Evolutionary conservation across 2,329 filamentous ascomycete genomes (phyloP).

Genomic region (Shiraia sp.): DNA sequence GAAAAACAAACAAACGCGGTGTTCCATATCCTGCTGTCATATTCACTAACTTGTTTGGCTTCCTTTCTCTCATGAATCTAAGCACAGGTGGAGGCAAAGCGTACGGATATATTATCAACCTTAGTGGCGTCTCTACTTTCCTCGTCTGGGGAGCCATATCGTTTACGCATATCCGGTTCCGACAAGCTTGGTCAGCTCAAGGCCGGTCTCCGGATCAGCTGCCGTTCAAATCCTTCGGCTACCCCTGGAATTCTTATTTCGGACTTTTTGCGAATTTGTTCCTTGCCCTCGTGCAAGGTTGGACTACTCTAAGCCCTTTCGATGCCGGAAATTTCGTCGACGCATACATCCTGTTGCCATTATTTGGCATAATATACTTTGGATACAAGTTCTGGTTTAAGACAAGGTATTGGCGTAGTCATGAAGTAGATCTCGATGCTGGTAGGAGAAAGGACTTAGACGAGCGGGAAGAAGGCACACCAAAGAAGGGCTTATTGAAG

Average conservation of each 20-base stretch:
- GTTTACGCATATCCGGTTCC: conserved; percentile 73
- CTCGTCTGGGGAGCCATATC: conserved; percentile 73
- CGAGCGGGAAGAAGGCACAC: conserved; percentile 4
- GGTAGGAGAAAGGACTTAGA: conserved; percentile 45
- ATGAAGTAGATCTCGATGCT: conserved; percentile 46
- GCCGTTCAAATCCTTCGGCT: conserved; percentile 52
- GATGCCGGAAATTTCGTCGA: conserved; percentile 56
- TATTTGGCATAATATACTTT: conserved; percentile 53
- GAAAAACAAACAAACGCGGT: conserved; percentile 68
- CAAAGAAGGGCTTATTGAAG: conserved; percentile 19
- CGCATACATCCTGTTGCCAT: conserved; percentile 57
- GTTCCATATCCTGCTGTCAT: conserved; percentile 64
- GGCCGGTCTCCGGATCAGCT: conserved; percentile 46
- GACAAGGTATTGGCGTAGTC: conserved; percentile 39
- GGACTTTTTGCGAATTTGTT: conserved; percentile 55
- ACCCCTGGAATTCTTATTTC: conserved; percentile 57
- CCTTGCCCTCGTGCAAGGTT: conserved; percentile 58
- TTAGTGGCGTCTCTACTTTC: conserved; percentile 72
- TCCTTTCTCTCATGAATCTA: conserved; percentile 75
- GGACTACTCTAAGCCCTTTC: conserved; percentile 58
- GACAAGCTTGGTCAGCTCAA: conserved; percentile 59
- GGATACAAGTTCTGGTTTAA: conserved; percentile 52
- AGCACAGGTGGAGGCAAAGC: conserved; percentile 67
- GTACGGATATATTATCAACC: conserved; percentile 71
- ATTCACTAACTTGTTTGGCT: conserved; percentile 71